phyloP scores from a whole-genome alignment of 805 yeast species.

The Spathaspora arborariae region DNA sequence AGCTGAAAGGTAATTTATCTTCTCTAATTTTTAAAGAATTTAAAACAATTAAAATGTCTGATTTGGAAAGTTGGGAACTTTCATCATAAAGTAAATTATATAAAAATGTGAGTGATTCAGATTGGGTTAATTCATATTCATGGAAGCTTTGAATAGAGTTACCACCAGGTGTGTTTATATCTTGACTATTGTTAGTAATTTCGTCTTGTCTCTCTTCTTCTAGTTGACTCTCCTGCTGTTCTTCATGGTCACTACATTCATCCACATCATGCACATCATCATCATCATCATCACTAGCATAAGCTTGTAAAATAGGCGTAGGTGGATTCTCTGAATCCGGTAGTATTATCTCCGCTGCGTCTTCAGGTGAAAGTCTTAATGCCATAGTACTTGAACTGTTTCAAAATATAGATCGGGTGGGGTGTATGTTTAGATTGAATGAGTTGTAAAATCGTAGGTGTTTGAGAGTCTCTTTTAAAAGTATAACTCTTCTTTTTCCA shows the following conservation, averaged over 20 bases:
- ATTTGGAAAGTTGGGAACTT: conserved; percentile 26
- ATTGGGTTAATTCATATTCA: conserved; percentile 37
- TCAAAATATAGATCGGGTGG: background rate
- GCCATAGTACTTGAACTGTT: background rate
- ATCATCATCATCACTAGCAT: background rate
- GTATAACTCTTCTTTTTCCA: background rate
- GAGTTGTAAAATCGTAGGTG: background rate
- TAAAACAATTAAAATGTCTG: conserved; percentile 33
- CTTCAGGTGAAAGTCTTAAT: background rate
- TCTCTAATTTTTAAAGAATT: conserved; percentile 35
- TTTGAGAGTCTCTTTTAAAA: background rate
- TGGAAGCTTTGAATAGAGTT: conserved; percentile 3
- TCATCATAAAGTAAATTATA: conserved; percentile 38
- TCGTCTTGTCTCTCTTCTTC: background rate
- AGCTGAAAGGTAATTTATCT: conserved; percentile 28
- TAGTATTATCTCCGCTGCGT: background rate
- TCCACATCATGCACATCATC: too few species aligned
- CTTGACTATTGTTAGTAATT: background rate
- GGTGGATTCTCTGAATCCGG: background rate
- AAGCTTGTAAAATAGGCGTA: background rate
- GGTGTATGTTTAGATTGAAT: background rate
- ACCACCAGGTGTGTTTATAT: background rate
- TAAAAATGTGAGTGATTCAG: conserved; percentile 38
- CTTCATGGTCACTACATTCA: conserved; percentile 4
- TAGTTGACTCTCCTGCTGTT: background rate